These are phyloP conservation scores for Acanthamoeba triangularis DNA, from an alignment of 208 protist genomes.

Conservation along the genomic window DNA sequence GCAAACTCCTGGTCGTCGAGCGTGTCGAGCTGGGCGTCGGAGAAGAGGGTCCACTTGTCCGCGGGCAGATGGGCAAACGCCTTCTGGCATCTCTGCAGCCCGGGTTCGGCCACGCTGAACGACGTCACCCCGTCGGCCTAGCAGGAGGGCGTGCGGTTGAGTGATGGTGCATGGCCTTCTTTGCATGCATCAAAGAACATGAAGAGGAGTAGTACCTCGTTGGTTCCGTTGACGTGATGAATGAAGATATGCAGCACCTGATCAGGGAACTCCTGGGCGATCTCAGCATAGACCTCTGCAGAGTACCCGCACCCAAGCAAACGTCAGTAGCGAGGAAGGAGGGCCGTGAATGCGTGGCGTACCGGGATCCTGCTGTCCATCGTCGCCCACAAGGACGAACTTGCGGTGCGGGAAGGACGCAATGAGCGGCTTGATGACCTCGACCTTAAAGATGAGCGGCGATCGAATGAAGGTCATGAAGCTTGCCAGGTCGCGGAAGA, in stretches of 20 bases:
- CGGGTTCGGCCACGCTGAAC: not conserved
- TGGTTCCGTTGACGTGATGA: slow-evolving; percentile 50
- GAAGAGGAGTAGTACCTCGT: not conserved
- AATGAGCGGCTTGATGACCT: slow-evolving; percentile 31
- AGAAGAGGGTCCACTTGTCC: slow-evolving; percentile 16
- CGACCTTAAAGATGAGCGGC: slow-evolving; percentile 15
- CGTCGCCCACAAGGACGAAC: slow-evolving; percentile 37
- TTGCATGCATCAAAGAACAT: not conserved
- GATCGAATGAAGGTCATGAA: slow-evolving; percentile 26
- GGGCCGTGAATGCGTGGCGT: not conserved
- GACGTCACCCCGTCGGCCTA: slow-evolving; percentile 6
- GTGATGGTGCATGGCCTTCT: not conserved
- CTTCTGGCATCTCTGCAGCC: not conserved
- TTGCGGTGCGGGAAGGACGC: not conserved
- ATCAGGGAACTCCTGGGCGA: not conserved
- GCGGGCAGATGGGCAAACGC: not conserved
- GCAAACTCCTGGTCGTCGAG: slow-evolving; percentile 4
- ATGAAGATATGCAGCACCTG: slow-evolving; percentile 59
- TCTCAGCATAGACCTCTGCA: slow-evolving; percentile 37
- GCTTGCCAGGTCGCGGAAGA: not conserved
- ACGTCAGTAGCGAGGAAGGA: not conserved
- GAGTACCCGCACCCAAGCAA: not conserved
- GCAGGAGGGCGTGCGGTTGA: not conserved
- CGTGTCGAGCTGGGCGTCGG: not conserved
- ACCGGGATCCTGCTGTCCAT: slow-evolving; percentile 35